Percentiles rank a stretch among this genome's conserved stretches.
phyloP scores from a whole-genome alignment of 2,329 filamentous ascomycete species.

The Calonectria honghensis region DNA sequence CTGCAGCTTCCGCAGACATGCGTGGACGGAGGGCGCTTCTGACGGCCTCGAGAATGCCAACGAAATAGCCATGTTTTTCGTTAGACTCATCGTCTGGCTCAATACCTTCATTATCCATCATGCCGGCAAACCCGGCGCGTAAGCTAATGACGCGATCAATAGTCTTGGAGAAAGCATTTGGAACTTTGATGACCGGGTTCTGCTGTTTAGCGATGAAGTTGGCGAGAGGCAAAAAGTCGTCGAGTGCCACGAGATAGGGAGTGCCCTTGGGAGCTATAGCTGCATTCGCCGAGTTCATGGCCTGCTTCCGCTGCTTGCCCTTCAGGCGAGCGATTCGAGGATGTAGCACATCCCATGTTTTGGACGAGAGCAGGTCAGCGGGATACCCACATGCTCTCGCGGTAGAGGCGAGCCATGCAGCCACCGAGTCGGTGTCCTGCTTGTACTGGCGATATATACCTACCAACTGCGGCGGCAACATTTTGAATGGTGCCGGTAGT shows the following conservation, averaged over 20 bases:
- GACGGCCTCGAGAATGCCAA: constrained; percentile 60
- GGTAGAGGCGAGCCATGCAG: constrained; percentile 64
- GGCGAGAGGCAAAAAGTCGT: constrained; percentile 63
- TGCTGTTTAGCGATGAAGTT: constrained; percentile 57
- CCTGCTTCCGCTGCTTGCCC: constrained; percentile 51
- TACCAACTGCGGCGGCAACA: constrained; percentile 49
- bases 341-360: not conserved
- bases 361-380: constrained; percentile 43
- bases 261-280: not conserved
- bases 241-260: constrained; percentile 53
- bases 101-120: constrained; percentile 45
- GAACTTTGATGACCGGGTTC: constrained; percentile 53
- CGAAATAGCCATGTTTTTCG: constrained; percentile 58
- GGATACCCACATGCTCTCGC: constrained; percentile 60
- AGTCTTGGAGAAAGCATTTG: constrained; percentile 55
- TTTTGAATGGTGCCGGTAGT: constrained; percentile 29
- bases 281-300: constrained; percentile 28
- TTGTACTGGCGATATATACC: constrained; percentile 64
- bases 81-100: constrained; percentile 49
- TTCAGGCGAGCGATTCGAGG: constrained; percentile 2
- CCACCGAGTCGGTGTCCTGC: constrained; percentile 63
- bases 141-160: constrained; percentile 61
- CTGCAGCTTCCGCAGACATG: constrained; percentile 25
- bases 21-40: constrained; percentile 55
- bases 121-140: constrained; percentile 55